Conservation (phyloP, 345 rosid genomes). For the Eucalyptus tenuipes region DNA sequence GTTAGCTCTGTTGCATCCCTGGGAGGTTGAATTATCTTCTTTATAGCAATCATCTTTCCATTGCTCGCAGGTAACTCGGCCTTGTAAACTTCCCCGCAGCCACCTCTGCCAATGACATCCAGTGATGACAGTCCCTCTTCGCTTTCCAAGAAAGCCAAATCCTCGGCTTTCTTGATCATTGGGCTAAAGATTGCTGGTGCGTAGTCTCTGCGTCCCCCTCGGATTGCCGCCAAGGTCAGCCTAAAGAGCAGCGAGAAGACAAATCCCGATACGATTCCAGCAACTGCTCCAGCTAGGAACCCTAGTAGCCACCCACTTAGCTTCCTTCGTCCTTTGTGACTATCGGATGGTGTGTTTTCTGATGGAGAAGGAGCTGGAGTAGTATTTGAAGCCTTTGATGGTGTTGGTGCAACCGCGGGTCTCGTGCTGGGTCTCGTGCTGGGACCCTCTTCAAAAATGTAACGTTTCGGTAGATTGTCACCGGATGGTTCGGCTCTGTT, state of each 20-base stretch:
- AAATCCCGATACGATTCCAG: constrained; percentile 55
- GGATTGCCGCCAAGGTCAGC: constrained; percentile 28
- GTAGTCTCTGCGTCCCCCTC: constrained; percentile 27
- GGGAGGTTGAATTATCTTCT: constrained; percentile 64
- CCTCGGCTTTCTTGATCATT: constrained; percentile 64
- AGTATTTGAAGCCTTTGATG: not conserved
- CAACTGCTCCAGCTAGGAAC: constrained; percentile 49
- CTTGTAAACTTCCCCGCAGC: constrained; percentile 85
- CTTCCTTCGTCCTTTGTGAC: constrained; percentile 22
- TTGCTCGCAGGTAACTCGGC: constrained; percentile 59
- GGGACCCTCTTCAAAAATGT: constrained; percentile 30
- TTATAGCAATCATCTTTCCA: constrained; percentile 66
- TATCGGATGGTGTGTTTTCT: not conserved
- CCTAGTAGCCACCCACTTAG: constrained; percentile 48
- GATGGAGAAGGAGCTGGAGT: constrained; percentile 9
- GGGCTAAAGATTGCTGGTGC: constrained; percentile 74
- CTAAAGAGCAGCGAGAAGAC: constrained; percentile 56
- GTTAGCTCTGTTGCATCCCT: constrained; percentile 56
- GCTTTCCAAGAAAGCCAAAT: constrained; percentile 73
- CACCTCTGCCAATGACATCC: constrained; percentile 69
- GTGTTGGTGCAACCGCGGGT: not conserved
- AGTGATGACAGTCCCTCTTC: constrained; percentile 42
- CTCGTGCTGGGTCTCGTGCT: rapidly evolving
- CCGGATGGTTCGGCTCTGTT: constrained; percentile 19
- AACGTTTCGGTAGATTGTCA: constrained; percentile 40